Evolutionary conservation across 495 filamentous ascomycete species (phyloP).

Genomic region (Aspergillus egyptiacus): DNA sequence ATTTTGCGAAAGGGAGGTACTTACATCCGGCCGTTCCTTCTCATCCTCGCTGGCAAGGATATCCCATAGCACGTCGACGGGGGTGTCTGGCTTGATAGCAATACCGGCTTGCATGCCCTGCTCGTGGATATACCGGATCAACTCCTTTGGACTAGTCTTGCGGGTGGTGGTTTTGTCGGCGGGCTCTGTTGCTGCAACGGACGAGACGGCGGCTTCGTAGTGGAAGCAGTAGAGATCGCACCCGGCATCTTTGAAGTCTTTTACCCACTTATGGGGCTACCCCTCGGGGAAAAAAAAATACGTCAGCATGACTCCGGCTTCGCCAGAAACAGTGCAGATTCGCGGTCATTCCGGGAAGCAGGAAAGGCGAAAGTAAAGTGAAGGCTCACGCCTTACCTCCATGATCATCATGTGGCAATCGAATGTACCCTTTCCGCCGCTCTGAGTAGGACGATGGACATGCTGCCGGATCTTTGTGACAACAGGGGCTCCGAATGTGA

Average conservation of each 20-base stretch:
- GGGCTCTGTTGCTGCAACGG: conserved; percentile 75
- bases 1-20: conserved; percentile 25
- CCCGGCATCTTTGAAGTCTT: conserved; percentile 85
- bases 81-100: conserved; percentile 89
- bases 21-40: conserved; percentile 83
- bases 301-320: neutral
- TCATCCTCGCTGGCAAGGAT: conserved; percentile 66
- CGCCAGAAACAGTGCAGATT: too few species aligned
- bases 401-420: conserved; percentile 99
- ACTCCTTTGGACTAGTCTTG: conserved; percentile 71
- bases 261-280: conserved; percentile 96
- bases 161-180: conserved; percentile 54
- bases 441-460: conserved; percentile 56
- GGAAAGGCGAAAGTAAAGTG: too few species aligned
- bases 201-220: conserved; percentile 89
- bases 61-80: conserved; percentile 85
- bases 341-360: neutral
- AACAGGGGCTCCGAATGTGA: conserved; percentile 92
- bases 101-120: conserved; percentile 86
- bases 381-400: conserved; percentile 66
- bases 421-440: conserved; percentile 77
- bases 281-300: too few species aligned
- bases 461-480: conserved; percentile 87
- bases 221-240: conserved; percentile 99
- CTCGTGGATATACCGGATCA: conserved; percentile 87